Evolutionary conservation across 108 stramenopile species (phyloP).

Genomic region (Heterococcus sp.): DNA sequence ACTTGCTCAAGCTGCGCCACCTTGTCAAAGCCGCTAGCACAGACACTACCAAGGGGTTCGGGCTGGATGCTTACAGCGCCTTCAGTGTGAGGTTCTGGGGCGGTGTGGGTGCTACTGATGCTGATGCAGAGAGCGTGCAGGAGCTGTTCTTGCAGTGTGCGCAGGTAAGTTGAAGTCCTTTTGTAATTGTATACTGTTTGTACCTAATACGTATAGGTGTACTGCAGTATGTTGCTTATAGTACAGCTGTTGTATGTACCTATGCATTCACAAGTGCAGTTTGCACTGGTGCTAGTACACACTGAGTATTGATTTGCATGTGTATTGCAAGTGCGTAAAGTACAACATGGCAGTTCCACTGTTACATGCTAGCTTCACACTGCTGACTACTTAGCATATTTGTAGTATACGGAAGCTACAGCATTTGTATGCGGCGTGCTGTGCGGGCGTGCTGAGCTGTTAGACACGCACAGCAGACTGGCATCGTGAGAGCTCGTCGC

Average conservation of each 20-base stretch:
- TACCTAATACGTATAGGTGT: neutral
- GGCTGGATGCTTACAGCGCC: slow-evolving; percentile 12
- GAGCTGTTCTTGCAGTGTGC: slow-evolving; percentile 26
- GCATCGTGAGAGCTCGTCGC: too few species aligned
- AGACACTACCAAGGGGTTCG: slow-evolving; percentile 2
- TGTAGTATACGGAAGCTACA: too few species aligned
- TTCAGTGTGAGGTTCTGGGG: slow-evolving; percentile 7
- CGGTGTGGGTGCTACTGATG: slow-evolving; percentile 24
- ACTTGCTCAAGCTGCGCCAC: slow-evolving; percentile 27
- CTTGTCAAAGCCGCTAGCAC: slow-evolving; percentile 12
- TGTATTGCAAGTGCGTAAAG: too few species aligned
- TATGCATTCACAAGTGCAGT: neutral
- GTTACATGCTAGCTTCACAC: too few species aligned
- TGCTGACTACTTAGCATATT: too few species aligned
- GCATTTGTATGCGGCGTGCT: too few species aligned
- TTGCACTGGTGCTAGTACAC: neutral
- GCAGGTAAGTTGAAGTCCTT: slow-evolving; percentile 18
- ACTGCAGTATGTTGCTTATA: neutral
- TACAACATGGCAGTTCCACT: too few species aligned
- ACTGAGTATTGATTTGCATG: too few species aligned
- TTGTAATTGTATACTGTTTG: neutral
- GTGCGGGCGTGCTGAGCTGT: too few species aligned
- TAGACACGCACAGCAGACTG: too few species aligned
- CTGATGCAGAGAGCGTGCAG: slow-evolving; percentile 31
- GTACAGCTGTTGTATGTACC: neutral